Evolutionary conservation across 2,329 filamentous ascomycete species (phyloP), one percentile per base, ranked within the genome.

Genomic region (Acrodontium crateriforme): DNA sequence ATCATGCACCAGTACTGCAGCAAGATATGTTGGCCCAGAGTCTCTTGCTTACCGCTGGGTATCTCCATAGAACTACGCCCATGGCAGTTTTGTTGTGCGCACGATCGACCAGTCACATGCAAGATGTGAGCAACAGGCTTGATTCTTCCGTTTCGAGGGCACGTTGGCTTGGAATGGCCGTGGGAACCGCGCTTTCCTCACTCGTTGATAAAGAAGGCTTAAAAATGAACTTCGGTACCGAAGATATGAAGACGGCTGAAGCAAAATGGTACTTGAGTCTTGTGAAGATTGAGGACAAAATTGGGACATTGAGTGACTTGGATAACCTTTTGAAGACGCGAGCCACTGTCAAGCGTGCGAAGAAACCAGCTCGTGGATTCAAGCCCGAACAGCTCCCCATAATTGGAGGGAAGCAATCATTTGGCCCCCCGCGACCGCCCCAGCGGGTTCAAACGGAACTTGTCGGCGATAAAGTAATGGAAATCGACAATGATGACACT

Each of bases 1-100:
- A 73, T 32, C 84, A 95, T 53, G 71, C 78, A 0, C 76, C 85
- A 4, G 70, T 79, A n/a, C 49, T 89, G 20, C 79, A 85, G 45
- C 89, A 98, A 65, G 82, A 95, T 67, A 83, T 74, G 15, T 78
- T 85, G 47, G 70, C 80, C 2, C 82, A 95, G 53, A 66, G 79
- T 5, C 58, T 94, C 3, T 69, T 93, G 1, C 62, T 95, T 3
- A 65, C 71, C 24, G 77, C 81, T 9, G 82, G 84, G 7, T 84
- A 83, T 46, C 60, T 92, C 1, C 65, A 79, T 35, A 69, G 79
- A 24, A 55, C 66, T 10, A 63, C 72, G 3, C 71, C 76, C 0
- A 63, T 77, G 41, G 74, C 75, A 35, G 53, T 94, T 1, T 66
- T 67, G 3, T 65, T 78, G 35, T 59, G 84, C 17, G 67, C 81